These are phyloP conservation scores for Umbelopsis sp. DNA, from an alignment of 192 early-diverging fungal species.

Conservation along the genomic window DNA sequence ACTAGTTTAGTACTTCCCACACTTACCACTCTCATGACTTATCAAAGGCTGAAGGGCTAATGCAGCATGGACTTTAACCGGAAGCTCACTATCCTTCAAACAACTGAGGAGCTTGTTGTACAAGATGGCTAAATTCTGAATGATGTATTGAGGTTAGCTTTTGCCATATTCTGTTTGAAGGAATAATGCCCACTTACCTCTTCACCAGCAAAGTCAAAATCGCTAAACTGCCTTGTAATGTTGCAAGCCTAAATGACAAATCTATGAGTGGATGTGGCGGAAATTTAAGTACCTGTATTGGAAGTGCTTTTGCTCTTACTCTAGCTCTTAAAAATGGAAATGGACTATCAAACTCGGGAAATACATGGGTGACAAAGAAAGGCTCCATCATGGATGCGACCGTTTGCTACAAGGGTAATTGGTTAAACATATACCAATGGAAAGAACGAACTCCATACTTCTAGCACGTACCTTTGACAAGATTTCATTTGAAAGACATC, in stretches of 20 bases:
- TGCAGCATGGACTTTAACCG: constrained; percentile 88
- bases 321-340: constrained; percentile 83
- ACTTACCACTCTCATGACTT: constrained; percentile 59
- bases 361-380: constrained; percentile 83
- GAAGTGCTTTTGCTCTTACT: constrained; percentile 42
- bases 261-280: neutral
- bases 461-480: constrained; percentile 44
- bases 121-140: constrained; percentile 41
- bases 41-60: constrained; percentile 81
- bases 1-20: neutral
- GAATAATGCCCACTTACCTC: constrained; percentile 23
- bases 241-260: constrained; percentile 33
- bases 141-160: neutral
- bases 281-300: neutral
- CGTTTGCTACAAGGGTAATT: constrained; percentile 3
- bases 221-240: constrained; percentile 56
- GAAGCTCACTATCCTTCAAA: constrained; percentile 80
- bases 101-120: constrained; percentile 56
- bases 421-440: neutral
- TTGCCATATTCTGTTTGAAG: too few relatives aligned
- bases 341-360: constrained; percentile 87
- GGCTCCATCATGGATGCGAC: constrained; percentile 74
- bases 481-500: constrained; percentile 64
- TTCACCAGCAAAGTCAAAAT: constrained; percentile 61
- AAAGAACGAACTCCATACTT: neutral